Evolutionary conservation across 2,329 filamentous ascomycete genomes (phyloP), one percentile per base, ranked within the genome.

Genomic region (Ophiostoma pallidulum): DNA sequence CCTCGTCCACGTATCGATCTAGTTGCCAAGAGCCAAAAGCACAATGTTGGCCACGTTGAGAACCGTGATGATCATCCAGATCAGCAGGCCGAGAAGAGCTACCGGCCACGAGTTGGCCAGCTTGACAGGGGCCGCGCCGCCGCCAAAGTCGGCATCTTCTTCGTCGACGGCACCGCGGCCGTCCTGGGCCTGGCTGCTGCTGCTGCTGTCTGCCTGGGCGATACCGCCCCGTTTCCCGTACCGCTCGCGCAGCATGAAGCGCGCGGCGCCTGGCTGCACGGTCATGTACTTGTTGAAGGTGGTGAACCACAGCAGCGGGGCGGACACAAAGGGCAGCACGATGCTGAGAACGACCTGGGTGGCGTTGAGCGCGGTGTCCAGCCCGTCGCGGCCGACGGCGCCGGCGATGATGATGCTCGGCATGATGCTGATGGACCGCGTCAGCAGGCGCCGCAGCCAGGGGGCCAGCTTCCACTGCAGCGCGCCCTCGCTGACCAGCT

Each of bases 401-500:
- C 76, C 88, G 0, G 88, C 88, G 51, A 94, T 88, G 59, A 92
- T 80, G 62, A 94, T 88, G 50, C 78, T 82, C 0, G 88, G 88
- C 1, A 81, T 81, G 61, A 94, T 89, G 58, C 83, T 87, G 61
- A 94, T 86, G 42, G 75, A 78, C 22, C 88, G 77, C 0, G 88
- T 94, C 42, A 91, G 64, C 4, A 94, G 73, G 10, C 88, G 75
- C 3, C 88, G 81, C 9, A 90, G 58, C 88, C 88, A 94, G 0
- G 88, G 88, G 51, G 73, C 72, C 28, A 90, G 64, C 5, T 67
- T 78, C 84, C 86, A 89, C 40, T 79, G 78, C 38, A 94, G 63
- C 51, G 88, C 86, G 7, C 88, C 88, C 62, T 94, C 88, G 53
- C 80, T 82, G 19, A 94, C 83, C 81, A 94, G 92, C 62, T 94